Evolutionary conservation across 1,139 yeast species (phyloP).

Genomic region (Magnusiomyces tetraspermus): DNA sequence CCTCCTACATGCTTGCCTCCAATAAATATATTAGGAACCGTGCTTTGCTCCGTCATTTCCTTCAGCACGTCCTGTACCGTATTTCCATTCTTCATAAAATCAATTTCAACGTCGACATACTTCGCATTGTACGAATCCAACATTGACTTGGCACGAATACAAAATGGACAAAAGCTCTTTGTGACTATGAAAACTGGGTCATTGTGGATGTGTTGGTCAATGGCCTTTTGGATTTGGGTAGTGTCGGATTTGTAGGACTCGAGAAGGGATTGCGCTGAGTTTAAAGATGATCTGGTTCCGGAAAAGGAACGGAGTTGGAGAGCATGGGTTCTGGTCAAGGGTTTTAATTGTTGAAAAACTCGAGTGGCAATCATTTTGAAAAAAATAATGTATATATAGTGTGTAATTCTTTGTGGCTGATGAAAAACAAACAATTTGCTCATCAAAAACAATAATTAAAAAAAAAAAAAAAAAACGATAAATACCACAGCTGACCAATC

Average conservation of each 20-base stretch:
- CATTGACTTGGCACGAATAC: slow-evolving; percentile 11
- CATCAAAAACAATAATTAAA: too few species aligned
- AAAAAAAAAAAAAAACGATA: too few species aligned
- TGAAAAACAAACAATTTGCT: too few species aligned
- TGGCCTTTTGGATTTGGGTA: neutral
- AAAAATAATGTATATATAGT: too few species aligned
- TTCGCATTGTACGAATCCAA: slow-evolving; percentile 5
- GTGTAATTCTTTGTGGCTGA: too few species aligned
- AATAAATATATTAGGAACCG: slow-evolving; percentile 90
- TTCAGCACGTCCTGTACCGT: slow-evolving; percentile 72
- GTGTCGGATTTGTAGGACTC: neutral
- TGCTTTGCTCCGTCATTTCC: slow-evolving; percentile 76
- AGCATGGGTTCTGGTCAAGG: neutral
- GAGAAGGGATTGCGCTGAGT: neutral
- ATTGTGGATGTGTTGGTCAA: neutral
- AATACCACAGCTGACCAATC: too few species aligned
- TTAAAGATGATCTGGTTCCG: too few species aligned
- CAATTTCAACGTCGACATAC: slow-evolving; percentile 12
- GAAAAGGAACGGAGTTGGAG: too few species aligned
- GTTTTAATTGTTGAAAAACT: neutral
- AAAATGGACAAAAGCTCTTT: slow-evolving; percentile 8
- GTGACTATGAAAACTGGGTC: slow-evolving; percentile 1
- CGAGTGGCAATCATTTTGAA: neutral
- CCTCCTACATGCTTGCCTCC: slow-evolving; percentile 92
- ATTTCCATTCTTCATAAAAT: slow-evolving; percentile 39